Base-by-base conservation (phyloP, 169 alveolate genomes). In the Plasmodium inui region DNA sequence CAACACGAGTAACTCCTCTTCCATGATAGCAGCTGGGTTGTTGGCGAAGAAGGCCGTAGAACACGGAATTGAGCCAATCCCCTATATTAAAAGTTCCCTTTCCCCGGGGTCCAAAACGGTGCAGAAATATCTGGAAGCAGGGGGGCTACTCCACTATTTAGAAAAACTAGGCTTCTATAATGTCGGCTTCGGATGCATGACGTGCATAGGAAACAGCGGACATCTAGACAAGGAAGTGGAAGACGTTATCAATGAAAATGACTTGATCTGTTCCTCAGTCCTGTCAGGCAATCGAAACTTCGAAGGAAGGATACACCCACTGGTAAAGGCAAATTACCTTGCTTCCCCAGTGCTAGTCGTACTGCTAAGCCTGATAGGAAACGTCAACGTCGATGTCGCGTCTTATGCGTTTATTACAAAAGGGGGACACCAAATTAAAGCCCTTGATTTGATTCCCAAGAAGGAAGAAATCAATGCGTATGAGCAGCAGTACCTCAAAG, bases 181-280 rank as follows among this genome's bases (percentile, higher is more conserved):
- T 30, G 98, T 99, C 30, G 99, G 99, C n/a, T 99, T 97, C 97
- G 99, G 99, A 0, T 99, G 99, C 97, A 98, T 98, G 99, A 98
- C 99, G 8, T 99, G 99, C 95, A 99, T 99, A 80, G 99, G 99
- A 26, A 98, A 98, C 97, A 95, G 98, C 82, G 99, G 99, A 26
- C 98, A 98, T 53, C 94, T 98, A n/a, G 99, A 98, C 90, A 97
- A 96, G 28, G 99, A 96, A 92, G 99, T 98, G n/a, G 86, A 96
- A 30, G 97, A 96, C n/a, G 99, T 98, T 53, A 97, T 98, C 81
- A 95, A 83, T 76, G 94, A 96, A 41, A 96, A 97, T 78, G 99
- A 98, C 81, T 93, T 98, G 86, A 99, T 98, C 37, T 99, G 96
- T 10, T 97, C 98, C 12, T 98, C 99, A 28, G 99, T 98, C 3